Conservation (phyloP, 225 moss, liverwort and hornwort genomes). For the Takakia lepidozioides region DNA sequence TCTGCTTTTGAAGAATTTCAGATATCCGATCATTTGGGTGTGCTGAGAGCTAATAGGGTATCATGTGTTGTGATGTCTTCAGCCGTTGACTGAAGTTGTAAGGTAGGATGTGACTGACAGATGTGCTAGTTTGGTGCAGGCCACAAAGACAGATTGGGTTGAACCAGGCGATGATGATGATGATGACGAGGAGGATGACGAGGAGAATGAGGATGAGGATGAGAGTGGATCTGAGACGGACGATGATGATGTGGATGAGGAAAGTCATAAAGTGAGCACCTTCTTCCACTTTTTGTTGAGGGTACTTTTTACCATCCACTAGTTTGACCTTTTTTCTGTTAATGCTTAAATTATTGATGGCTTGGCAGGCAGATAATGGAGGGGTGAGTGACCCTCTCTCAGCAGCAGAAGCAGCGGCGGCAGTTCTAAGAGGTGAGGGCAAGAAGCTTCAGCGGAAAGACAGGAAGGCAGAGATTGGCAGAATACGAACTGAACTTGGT, state of each 20-base stretch:
- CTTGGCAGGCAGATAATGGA: not conserved
- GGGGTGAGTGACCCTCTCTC: slow-evolving; percentile 27
- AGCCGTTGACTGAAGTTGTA: too few relatives aligned
- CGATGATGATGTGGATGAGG: slow-evolving; percentile 19
- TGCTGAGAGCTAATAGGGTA: too few relatives aligned
- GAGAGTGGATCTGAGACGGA: slow-evolving; percentile 44
- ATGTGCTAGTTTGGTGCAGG: too few relatives aligned
- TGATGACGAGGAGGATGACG: slow-evolving; percentile 53
- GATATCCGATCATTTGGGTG: too few relatives aligned
- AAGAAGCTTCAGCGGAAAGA: slow-evolving; percentile 72
- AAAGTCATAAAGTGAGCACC: slow-evolving; percentile 11
- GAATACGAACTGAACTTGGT: slow-evolving; percentile 72
- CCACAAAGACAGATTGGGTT: slow-evolving; percentile 73
- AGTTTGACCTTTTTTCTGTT: too few relatives aligned
- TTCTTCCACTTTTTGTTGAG: too few relatives aligned
- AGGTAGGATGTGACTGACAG: too few relatives aligned
- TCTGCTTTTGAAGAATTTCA: too few relatives aligned
- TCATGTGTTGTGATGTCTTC: too few relatives aligned
- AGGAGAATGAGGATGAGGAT: slow-evolving; percentile 40
- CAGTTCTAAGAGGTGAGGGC: slow-evolving; percentile 65
- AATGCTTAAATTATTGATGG: not conserved
- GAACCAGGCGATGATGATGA: slow-evolving; percentile 68
- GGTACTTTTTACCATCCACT: too few relatives aligned
- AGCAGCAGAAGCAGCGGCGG: slow-evolving; percentile 67
- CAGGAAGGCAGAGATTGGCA: slow-evolving; percentile 63